Base-by-base conservation (phyloP, 176 grass and related monocot species). In the Aegilops umbellulata region DNA sequence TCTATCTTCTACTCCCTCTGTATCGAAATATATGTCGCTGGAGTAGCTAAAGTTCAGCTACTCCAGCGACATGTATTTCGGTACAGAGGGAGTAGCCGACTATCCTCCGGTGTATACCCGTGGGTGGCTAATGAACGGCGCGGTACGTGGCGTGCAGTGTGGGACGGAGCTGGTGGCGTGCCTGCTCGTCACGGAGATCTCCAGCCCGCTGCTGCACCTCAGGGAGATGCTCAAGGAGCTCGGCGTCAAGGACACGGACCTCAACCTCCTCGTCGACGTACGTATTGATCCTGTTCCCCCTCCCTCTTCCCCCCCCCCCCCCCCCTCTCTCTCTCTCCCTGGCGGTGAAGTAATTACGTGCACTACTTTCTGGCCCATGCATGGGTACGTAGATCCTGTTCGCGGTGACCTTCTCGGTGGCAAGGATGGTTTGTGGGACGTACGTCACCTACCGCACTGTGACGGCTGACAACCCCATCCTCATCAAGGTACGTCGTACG, bases 201-300 rank as follows among this genome's bases (percentile, higher is more conserved):
- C 94, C 20, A 87, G 85, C 41, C 94, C 94, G 24, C 83, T 97
- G 74, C 84, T 97, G 8, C 94, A 97, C 79, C 88, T 81, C 53
- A 74, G 94, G 64, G 94, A 97, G 75, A 85, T 92, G 26, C 83
- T 97, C 67, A 97, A 97, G 85, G 94, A 94, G 70, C 7, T 97
- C 8, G 85, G 89, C 19, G 64, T 94, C 35, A 74, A 70, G 84
- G 92, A 94, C 84, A 92, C 97, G 0, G 87, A 80, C 68, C 86
- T 95, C 66, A 98, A 94, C 80, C 82, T 98, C 15, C 47, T 83
- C 74, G 81, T 94, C 51, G 97, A 98, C 49, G 97, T 98, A 53
- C 10, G 22, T 24, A 39, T 71, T 58, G 19, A 22, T 7, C 55
- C 35, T 31, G 4, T 3, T 7, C 65, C 46, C 35, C 29, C 35